Evolutionary conservation across 176 grass and related monocot species (phyloP), one percentile per base, ranked within the genome.

Genomic region (Rhipidocladum racemiflorum): DNA sequence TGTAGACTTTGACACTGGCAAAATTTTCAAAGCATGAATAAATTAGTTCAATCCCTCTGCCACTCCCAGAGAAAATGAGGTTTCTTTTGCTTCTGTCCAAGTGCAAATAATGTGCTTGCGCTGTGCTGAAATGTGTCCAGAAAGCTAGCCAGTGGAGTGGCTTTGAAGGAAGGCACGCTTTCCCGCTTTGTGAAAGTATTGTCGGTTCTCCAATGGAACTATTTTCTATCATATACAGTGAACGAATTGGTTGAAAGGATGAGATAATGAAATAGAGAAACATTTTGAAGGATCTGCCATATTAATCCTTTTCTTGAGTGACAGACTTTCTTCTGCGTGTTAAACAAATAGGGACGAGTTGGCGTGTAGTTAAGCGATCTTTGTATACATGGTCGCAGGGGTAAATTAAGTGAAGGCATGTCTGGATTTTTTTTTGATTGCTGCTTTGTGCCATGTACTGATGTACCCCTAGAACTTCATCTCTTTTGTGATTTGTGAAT

Each of bases 91-190:
- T 88, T 84, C 38, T 55, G 57, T 70, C 81, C 77, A 73, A 84
- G 85, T 85, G 75, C 77, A 81, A 72, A 65, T 69, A 90, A 87
- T 84, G 72, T 43, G 77, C 63, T 59, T 72, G 57, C 60, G 61
- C 25, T 23, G 85, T 77, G 34, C 61, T 65, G 23, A 82, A 65
- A 67, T 91, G 85, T 82, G 36, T 65, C 57, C 82, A 66, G 32
- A 76, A 91, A 91, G 77, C 61, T 53, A 61, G 65, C 56, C 1
- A 66, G 27, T 88, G 16, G 72, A 85, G 89, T 91, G 57, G 49
- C 56, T 88, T 85, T 48, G 70, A 88, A 91, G 81, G 60, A 76
- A 85, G 78, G 88, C 78, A 86, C 83, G 65, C 82, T 64, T 85
- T 82, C 60, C 39, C 43, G 17, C 11, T 45, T 81, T 72, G 77